A percentile compares a stretch with the other conserved stretches of the same genome.
Evolutionary conservation across 2,329 filamentous ascomycete species (phyloP).

Genomic region (Stemphylium beticola): DNA sequence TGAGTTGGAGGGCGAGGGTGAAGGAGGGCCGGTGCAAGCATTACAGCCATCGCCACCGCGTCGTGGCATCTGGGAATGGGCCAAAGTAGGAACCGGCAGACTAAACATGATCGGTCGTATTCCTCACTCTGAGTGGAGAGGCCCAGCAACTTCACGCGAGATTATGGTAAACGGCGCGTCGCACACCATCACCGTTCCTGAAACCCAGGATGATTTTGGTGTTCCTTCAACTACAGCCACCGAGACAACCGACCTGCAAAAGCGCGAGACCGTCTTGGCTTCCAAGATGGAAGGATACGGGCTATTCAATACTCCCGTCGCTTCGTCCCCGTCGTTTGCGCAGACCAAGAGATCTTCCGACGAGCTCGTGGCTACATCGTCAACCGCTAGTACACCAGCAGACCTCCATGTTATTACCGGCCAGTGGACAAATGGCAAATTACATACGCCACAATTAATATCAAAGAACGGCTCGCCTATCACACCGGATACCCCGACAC

Average conservation of each 20-base stretch:
- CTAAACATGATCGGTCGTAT: slow-evolving; percentile 39
- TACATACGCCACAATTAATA: slow-evolving; percentile 15
- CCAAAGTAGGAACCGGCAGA: slow-evolving; percentile 36
- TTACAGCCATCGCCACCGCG: slow-evolving; percentile 28
- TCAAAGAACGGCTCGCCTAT: slow-evolving; percentile 20
- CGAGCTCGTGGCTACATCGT: slow-evolving; percentile 38
- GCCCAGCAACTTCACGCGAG: slow-evolving; percentile 20
- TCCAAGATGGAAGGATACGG: slow-evolving; percentile 36
- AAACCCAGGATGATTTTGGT: slow-evolving; percentile 39
- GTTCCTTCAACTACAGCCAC: slow-evolving; percentile 37
- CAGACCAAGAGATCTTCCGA: slow-evolving; percentile 45
- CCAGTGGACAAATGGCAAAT: slow-evolving; percentile 24
- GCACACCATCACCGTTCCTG: slow-evolving; percentile 12
- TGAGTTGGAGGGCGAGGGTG: slow-evolving; percentile 4
- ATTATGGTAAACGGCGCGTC: slow-evolving; percentile 20
- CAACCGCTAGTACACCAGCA: slow-evolving; percentile 35
- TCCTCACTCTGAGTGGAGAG: slow-evolving; percentile 39
- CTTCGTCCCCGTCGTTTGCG: slow-evolving; percentile 34
- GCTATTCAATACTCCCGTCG: slow-evolving; percentile 18
- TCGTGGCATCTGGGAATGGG: slow-evolving; percentile 45
- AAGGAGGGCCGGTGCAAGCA: slow-evolving; percentile 3
- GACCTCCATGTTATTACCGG: slow-evolving; percentile 15
- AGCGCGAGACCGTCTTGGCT: slow-evolving; percentile 15
- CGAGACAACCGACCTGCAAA: slow-evolving; percentile 22
- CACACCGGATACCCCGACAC: slow-evolving; percentile 30